Percentiles rank a stretch among this genome's conserved stretches.
These are phyloP conservation scores for Pythium aristosporum DNA, from an alignment of 352 stramenopile genomes.

Conservation along the genomic window DNA sequence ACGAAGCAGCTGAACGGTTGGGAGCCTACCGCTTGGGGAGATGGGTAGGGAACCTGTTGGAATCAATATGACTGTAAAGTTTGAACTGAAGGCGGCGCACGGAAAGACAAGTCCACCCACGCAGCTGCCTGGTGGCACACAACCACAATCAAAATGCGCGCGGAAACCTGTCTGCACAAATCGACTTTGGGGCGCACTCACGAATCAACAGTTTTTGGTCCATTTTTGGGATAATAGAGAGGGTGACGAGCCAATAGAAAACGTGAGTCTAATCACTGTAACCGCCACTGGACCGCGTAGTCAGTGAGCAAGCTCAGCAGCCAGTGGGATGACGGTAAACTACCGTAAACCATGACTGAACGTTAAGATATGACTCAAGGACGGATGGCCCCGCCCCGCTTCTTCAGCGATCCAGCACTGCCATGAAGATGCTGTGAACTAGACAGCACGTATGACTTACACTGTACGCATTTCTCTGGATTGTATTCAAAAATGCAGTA, in stretches of 20 bases:
- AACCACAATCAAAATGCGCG: slow-evolving; percentile 14
- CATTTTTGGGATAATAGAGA: slow-evolving; percentile 1
- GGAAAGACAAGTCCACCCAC: slow-evolving; percentile 17
- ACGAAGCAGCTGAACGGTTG: slow-evolving; percentile 12
- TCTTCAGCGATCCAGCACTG: neutral
- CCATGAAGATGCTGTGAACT: neutral
- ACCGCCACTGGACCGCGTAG: neutral
- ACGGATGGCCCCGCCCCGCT: neutral
- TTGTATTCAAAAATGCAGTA: neutral
- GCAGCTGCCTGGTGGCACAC: slow-evolving; percentile 22
- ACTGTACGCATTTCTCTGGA: neutral
- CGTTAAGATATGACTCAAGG: neutral
- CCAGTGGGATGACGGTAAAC: neutral
- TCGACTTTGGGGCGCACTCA: slow-evolving; percentile 1
- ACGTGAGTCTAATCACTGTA: slow-evolving; percentile 4
- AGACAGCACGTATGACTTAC: neutral
- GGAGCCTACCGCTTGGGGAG: slow-evolving; percentile 8
- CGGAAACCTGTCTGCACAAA: slow-evolving; percentile 7
- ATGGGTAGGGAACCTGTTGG: slow-evolving; percentile 14
- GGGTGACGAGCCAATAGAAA: slow-evolving; percentile 4
- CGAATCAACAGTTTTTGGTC: slow-evolving; percentile 13
- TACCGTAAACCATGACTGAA: neutral
- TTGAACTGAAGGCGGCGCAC: neutral
- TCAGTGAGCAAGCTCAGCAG: no score
- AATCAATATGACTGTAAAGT: slow-evolving; percentile 19